Evolutionary conservation across 179 eudicot species (phyloP).

Genomic region (Silene noctiflora): DNA sequence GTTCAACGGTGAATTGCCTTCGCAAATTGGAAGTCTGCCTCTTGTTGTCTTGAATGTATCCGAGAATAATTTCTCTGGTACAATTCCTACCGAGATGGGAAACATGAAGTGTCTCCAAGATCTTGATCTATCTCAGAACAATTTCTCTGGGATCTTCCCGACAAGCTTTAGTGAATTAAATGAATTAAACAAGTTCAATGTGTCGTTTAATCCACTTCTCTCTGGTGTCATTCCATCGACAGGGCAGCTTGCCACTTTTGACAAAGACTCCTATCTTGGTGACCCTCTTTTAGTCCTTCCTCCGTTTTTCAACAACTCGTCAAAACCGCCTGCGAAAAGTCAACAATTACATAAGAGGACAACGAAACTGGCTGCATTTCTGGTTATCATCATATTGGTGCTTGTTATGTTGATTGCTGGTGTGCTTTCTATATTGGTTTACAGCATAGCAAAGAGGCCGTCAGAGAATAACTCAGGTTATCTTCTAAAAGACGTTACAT

Average conservation of each 20-base stretch:
- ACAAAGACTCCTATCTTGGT: constrained; percentile 64
- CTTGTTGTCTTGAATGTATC: constrained; percentile 70
- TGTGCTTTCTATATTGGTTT: constrained; percentile 45
- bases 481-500: constrained; percentile 34
- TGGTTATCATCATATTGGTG: constrained; percentile 45
- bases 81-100: constrained; percentile 58
- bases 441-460: constrained; percentile 34
- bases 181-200: constrained; percentile 73
- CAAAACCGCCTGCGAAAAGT: constrained; percentile 18
- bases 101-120: constrained; percentile 62
- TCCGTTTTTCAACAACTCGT: constrained; percentile 38
- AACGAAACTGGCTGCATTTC: constrained; percentile 29
- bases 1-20: constrained; percentile 59
- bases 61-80: constrained; percentile 56
- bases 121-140: constrained; percentile 81
- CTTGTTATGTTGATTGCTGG: constrained; percentile 53
- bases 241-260: constrained; percentile 80
- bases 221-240: constrained; percentile 62
- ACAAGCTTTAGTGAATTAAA: constrained; percentile 45
- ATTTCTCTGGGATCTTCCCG: constrained; percentile 85
- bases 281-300: constrained; percentile 58
- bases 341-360: not conserved
- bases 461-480: constrained; percentile 26
- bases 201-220: constrained; percentile 71
- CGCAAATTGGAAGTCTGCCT: constrained; percentile 46